Evolutionary conservation across 2,329 filamentous ascomycete genomes (phyloP).

Genomic region (Seiridium unicorne): DNA sequence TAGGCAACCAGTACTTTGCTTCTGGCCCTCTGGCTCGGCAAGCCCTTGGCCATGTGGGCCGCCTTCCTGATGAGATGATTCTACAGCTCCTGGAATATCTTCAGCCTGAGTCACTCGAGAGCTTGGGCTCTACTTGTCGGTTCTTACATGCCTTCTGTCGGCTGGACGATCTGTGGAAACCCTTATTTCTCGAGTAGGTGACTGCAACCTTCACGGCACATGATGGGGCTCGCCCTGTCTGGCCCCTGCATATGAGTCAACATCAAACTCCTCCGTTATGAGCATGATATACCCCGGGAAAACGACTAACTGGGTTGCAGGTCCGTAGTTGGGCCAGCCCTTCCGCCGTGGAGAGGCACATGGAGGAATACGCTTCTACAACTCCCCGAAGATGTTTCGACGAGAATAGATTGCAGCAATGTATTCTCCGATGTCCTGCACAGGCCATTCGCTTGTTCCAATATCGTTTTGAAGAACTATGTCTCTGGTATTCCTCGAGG

Average conservation of each 20-base stretch:
- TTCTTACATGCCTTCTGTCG: constrained; percentile 83
- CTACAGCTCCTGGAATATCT: constrained; percentile 73
- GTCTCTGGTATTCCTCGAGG: constrained; percentile 66
- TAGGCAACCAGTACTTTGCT: constrained; percentile 77
- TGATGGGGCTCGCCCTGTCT: not conserved
- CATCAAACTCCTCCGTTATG: not conserved
- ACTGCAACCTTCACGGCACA: not conserved
- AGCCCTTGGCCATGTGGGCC: constrained; percentile 62
- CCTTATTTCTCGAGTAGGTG: constrained; percentile 80
- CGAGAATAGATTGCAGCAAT: constrained; percentile 67
- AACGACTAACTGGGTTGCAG: constrained; percentile 22
- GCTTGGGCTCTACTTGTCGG: constrained; percentile 75
- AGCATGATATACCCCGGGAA: not conserved
- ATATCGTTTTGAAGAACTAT: constrained; percentile 68
- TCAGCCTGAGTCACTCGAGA: constrained; percentile 59
- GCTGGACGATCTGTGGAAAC: constrained; percentile 86
- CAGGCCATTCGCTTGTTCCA: constrained; percentile 84
- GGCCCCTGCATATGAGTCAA: not conserved
- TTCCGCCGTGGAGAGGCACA: constrained; percentile 72
- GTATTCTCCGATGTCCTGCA: constrained; percentile 91
- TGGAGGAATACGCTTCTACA: constrained; percentile 80
- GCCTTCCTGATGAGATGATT: constrained; percentile 79
- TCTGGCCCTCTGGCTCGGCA: constrained; percentile 64
- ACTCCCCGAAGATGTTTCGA: constrained; percentile 47
- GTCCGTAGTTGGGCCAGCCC: constrained; percentile 27